These are phyloP conservation scores for Candida andamanensis DNA, from an alignment of 805 yeast species.

Conservation along the genomic window DNA sequence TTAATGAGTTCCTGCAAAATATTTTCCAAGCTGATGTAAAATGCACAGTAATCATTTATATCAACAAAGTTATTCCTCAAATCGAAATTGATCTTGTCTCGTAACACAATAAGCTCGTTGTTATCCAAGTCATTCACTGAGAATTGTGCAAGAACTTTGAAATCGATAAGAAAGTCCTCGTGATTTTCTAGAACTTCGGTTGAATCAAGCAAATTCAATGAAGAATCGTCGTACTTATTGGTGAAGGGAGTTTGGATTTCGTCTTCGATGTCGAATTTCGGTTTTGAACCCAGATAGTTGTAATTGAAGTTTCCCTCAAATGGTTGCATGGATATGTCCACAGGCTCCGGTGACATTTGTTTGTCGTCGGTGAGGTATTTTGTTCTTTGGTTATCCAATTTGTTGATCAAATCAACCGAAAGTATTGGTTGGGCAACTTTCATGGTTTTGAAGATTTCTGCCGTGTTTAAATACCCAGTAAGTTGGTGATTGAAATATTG, in stretches of 20 bases:
- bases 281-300: not conserved
- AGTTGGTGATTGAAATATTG: conserved; percentile 40
- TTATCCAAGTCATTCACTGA: conserved; percentile 4
- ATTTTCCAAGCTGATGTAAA: conserved; percentile 37
- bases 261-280: not conserved
- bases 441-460: conserved; percentile 38
- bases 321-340: too few relatives aligned
- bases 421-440: conserved; percentile 38
- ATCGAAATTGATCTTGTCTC: conserved; percentile 35
- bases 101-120: conserved; percentile 27
- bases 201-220: conserved; percentile 5
- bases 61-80: conserved; percentile 40
- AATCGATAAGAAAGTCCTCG: conserved; percentile 10
- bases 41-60: conserved; percentile 41
- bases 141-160: conserved; percentile 5
- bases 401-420: conserved; percentile 9
- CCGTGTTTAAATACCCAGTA: conserved; percentile 33
- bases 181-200: conserved; percentile 8
- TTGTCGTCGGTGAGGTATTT: conserved; percentile 1
- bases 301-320: not conserved
- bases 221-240: conserved; percentile 5
- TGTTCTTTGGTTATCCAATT: conserved; percentile 6
- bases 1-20: conserved; percentile 36
- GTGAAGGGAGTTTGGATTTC: not conserved
- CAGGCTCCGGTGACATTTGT: too few relatives aligned